These are phyloP conservation scores for Syzygium aqueum DNA, from an alignment of 345 rosid species.

Conservation along the genomic window DNA sequence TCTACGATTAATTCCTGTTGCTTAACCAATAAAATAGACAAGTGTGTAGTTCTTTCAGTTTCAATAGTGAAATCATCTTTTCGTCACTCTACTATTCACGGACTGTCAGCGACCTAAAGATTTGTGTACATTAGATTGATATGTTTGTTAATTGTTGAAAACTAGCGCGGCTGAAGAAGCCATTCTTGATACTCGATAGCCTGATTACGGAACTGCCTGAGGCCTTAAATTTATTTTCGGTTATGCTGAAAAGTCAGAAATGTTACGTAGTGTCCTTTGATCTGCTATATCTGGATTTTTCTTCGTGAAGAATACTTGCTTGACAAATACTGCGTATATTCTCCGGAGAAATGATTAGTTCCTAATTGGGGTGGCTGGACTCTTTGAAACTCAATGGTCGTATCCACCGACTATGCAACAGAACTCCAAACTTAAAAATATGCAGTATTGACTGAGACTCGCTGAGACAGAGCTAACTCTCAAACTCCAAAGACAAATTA, in stretches of 20 bases:
- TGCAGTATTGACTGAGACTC: not conserved
- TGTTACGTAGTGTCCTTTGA: not conserved
- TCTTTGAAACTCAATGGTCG: not conserved
- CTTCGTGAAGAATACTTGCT: not conserved
- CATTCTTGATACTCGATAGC: not conserved
- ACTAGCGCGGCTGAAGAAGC: not conserved
- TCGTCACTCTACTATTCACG: not conserved
- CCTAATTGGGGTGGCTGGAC: not conserved
- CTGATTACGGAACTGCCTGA: not conserved
- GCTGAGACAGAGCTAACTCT: not conserved
- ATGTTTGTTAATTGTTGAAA: not conserved
- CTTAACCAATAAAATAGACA: not conserved
- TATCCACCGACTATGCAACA: not conserved
- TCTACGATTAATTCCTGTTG: not conserved
- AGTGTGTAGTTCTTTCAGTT: not conserved
- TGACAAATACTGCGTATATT: not conserved
- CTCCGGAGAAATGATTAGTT: not conserved
- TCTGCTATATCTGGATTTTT: not conserved
- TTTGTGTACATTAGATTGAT: not conserved
- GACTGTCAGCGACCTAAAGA: not conserved
- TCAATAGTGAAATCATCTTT: not conserved
- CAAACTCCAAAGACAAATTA: not conserved
- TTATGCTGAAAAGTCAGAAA: not conserved
- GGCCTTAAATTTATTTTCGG: not conserved
- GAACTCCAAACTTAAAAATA: not conserved